phyloP scores from a whole-genome alignment of 1,139 yeast genomes.

The Wickerhamomyces sp. region DNA sequence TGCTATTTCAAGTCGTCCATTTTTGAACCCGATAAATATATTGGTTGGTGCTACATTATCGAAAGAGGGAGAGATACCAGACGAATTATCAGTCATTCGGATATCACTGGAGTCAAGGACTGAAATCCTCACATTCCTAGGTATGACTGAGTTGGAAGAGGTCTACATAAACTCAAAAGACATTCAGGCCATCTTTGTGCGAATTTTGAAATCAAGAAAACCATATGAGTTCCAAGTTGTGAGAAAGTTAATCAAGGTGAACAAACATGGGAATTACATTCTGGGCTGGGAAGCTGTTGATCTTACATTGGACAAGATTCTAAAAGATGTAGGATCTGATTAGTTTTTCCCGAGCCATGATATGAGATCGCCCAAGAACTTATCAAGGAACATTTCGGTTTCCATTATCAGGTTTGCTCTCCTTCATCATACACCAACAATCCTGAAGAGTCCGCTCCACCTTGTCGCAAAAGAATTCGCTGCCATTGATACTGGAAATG shows the following conservation, averaged over 20 bases:
- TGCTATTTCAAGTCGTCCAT: conserved; percentile 3
- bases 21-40: conserved; percentile 10
- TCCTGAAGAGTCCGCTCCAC: conserved; percentile 10
- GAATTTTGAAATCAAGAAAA: conserved; percentile 4
- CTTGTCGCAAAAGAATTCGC: conserved; percentile 11
- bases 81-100: conserved; percentile 6
- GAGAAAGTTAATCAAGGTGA: conserved; percentile 10
- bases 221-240: conserved; percentile 3
- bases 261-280: conserved; percentile 3
- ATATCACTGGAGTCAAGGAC: conserved; percentile 5
- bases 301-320: conserved; percentile 4
- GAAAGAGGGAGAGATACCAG: neutral
- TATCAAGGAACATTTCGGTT: conserved; percentile 11
- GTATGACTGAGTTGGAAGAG: conserved; percentile 16
- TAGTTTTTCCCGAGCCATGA: conserved; percentile 17
- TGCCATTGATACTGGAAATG: conserved; percentile 2
- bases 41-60: conserved; percentile 2
- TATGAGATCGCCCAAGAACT: conserved; percentile 12
- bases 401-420: conserved; percentile 15
- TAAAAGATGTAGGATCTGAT: neutral
- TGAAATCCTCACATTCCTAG: conserved; percentile 13
- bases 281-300: conserved; percentile 14
- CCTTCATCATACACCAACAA: conserved; percentile 12
- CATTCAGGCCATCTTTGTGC: conserved; percentile 3
- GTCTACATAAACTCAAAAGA: conserved; percentile 10